Percentiles rank a stretch among this genome's conserved stretches.
Evolutionary conservation across 139 green algal genomes (phyloP).

Genomic region (Volvox africanus): DNA sequence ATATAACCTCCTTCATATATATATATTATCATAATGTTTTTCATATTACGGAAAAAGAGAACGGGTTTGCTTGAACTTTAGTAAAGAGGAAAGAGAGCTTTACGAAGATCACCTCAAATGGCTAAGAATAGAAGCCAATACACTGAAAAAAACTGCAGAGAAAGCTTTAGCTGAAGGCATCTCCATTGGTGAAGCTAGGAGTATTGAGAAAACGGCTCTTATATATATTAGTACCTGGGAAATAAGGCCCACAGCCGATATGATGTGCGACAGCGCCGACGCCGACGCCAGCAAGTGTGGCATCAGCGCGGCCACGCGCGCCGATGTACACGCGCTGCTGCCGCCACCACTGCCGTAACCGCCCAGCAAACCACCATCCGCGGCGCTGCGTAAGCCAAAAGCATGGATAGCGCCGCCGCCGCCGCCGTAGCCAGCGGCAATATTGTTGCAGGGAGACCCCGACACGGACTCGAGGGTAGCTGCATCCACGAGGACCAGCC

Average conservation of each 20-base stretch:
- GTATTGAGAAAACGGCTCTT: too few species aligned
- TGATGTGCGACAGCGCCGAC: background rate
- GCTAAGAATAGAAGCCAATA: too few species aligned
- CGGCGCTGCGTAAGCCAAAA: background rate
- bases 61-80: too few species aligned
- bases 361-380: background rate
- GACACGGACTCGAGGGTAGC: conserved; percentile 11
- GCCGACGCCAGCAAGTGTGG: conserved; percentile 18
- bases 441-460: background rate
- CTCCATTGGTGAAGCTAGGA: too few species aligned
- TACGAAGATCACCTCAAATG: too few species aligned
- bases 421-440: background rate
- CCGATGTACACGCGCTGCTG: background rate
- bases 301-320: conserved; percentile 24
- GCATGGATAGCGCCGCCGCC: background rate
- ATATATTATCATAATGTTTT: too few species aligned
- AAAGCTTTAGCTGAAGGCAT: too few species aligned
- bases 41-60: too few species aligned
- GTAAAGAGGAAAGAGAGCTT: too few species aligned
- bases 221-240: background rate
- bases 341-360: background rate
- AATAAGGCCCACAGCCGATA: background rate
- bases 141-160: too few species aligned
- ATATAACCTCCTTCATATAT: too few species aligned
- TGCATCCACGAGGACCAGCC: conserved; percentile 16